These are phyloP conservation scores for Leucocoprinus leucothites DNA, from an alignment of 768 basidiomycete genomes.

Conservation along the genomic window DNA sequence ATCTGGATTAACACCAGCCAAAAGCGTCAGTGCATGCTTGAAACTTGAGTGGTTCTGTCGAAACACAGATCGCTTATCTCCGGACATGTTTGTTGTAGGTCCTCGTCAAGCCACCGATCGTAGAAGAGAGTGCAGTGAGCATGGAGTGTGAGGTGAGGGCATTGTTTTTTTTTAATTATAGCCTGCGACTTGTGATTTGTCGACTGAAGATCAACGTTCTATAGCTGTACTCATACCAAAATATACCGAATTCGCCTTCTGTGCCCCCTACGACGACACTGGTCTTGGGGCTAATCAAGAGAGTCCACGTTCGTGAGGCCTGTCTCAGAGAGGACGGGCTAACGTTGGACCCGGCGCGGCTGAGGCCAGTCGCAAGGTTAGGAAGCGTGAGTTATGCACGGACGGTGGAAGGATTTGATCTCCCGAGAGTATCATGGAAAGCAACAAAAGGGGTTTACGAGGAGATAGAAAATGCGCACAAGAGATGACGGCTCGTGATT, in stretches of 20 bases:
- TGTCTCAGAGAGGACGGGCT: conserved; percentile 40
- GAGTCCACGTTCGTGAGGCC: conserved; percentile 47
- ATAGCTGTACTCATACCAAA: conserved; percentile 49
- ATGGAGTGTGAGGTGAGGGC: conserved; percentile 58
- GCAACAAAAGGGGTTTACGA: conserved; percentile 23
- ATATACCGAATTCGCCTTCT: conserved; percentile 38
- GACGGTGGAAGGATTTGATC: conserved; percentile 43
- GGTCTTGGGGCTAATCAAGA: conserved; percentile 52
- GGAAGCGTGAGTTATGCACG: conserved; percentile 53
- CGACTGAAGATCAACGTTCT: conserved; percentile 12
- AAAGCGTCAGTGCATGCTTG: conserved; percentile 41
- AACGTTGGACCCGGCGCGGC: conserved; percentile 43
- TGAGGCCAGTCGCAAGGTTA: conserved; percentile 49
- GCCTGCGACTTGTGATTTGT: not conserved
- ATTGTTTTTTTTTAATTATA: conserved; percentile 11
- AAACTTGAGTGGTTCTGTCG: not conserved
- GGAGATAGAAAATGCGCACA: conserved; percentile 16
- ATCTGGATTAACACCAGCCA: conserved; percentile 52
- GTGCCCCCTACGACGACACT: conserved; percentile 39
- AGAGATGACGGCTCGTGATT: not conserved
- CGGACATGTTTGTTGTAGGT: conserved; percentile 29
- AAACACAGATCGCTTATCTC: conserved; percentile 1
- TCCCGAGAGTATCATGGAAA: conserved; percentile 40
- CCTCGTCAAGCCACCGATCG: conserved; percentile 47
- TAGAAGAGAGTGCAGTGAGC: conserved; percentile 54